Evolutionary conservation across 179 eudicot genomes (phyloP).

Genomic region (Silene vulgaris): DNA sequence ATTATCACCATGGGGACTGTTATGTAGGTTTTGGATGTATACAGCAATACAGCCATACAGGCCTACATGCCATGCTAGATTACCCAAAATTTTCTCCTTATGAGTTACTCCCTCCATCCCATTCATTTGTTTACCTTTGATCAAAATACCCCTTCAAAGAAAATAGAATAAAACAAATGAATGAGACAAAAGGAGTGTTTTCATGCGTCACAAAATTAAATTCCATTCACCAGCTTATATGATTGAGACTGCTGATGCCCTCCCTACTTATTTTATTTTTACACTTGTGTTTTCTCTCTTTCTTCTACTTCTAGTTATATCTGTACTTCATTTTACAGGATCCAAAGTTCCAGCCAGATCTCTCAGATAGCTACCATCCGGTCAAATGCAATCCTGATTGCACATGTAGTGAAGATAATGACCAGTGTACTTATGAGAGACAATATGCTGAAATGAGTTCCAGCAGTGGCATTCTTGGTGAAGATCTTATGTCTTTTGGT

Average conservation of each 20-base stretch:
- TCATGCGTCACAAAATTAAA: background rate
- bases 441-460: slow-evolving; percentile 99
- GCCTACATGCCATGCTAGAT: too few species aligned
- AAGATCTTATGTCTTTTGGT: slow-evolving; percentile 82
- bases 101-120: too few species aligned
- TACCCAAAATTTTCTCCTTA: too few species aligned
- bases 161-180: too few species aligned
- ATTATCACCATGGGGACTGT: background rate
- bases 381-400: slow-evolving; percentile 79
- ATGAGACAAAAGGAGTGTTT: background rate
- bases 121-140: too few species aligned
- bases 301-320: background rate
- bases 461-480: slow-evolving; percentile 89
- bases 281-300: background rate
- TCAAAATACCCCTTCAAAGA: too few species aligned
- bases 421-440: slow-evolving; percentile 73
- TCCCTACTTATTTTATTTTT: background rate
- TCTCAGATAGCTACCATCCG: slow-evolving; percentile 66
- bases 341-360: slow-evolving; percentile 78
- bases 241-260: background rate
- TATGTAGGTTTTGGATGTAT: background rate
- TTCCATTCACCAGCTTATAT: background rate
- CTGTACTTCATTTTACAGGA: slow-evolving; percentile 41
- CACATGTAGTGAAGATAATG: slow-evolving; percentile 52
- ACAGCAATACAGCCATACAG: background rate